phyloP scores from a whole-genome alignment of 1,139 yeast species.

The Suhomyces chickasaworum region DNA sequence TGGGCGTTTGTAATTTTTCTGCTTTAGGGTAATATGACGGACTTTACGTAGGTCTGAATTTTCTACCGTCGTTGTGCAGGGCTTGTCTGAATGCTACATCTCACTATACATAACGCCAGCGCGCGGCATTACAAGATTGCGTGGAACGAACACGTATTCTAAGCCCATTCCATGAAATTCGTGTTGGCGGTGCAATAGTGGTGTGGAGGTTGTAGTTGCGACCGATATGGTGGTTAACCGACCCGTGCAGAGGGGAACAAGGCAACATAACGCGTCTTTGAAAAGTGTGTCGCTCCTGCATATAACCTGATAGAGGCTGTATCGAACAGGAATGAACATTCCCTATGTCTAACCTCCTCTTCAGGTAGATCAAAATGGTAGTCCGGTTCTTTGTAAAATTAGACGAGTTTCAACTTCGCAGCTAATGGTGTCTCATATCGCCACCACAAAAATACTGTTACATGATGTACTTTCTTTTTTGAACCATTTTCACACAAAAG shows the following conservation, averaged over 20 bases:
- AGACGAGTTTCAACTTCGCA: conserved; percentile 2
- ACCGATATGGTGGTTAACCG: conserved; percentile 1
- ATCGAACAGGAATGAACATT: conserved; percentile 3
- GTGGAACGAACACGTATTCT: conserved; percentile 6
- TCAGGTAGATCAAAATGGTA: background rate
- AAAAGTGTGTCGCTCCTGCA: conserved; percentile 1
- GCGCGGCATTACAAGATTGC: conserved; percentile 3
- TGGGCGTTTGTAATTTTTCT: conserved; percentile 15
- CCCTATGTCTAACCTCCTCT: background rate
- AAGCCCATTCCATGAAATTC: conserved; percentile 1
- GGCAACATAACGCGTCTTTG: conserved; percentile 8
- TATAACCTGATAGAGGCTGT: background rate
- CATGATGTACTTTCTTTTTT: background rate
- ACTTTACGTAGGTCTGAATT: conserved; percentile 9
- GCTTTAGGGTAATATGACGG: conserved; percentile 13
- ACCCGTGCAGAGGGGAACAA: conserved; percentile 1
- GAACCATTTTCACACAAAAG: background rate
- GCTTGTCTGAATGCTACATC: conserved; percentile 4
- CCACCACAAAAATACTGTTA: background rate
- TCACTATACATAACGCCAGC: conserved; percentile 1
- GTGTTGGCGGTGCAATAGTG: conserved; percentile 1
- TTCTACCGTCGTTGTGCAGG: conserved; percentile 5
- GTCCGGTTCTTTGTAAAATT: background rate
- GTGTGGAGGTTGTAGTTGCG: conserved; percentile 4
- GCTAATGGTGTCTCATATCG: conserved; percentile 1